Conservation (phyloP, 2,329 filamentous ascomycete species). For the Alternaria incomplexa region DNA sequence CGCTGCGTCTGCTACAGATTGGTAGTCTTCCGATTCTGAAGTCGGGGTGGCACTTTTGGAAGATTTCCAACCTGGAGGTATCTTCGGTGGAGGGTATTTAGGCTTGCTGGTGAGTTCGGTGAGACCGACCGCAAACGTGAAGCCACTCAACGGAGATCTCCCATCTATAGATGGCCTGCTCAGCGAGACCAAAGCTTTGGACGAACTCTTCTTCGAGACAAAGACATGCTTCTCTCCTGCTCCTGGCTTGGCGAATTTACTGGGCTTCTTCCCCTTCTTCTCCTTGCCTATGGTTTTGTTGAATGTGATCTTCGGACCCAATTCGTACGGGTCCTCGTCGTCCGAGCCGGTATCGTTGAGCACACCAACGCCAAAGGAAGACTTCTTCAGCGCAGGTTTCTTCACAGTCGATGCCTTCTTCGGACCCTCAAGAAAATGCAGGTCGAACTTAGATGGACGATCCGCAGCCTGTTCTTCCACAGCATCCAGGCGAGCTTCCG, state of each 20-base stretch:
- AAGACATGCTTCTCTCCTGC: slow-evolving; percentile 74
- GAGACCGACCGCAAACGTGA: slow-evolving; percentile 67
- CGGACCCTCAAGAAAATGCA: slow-evolving; percentile 33
- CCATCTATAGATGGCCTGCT: slow-evolving; percentile 80
- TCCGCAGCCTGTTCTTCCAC: slow-evolving; percentile 33
- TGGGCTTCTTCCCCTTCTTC: slow-evolving; percentile 69
- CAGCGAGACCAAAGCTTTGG: slow-evolving; percentile 52
- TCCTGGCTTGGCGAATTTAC: slow-evolving; percentile 66
- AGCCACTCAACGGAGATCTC: slow-evolving; percentile 78
- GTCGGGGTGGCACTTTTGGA: slow-evolving; percentile 44
- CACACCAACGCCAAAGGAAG: slow-evolving; percentile 85
- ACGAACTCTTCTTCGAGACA: slow-evolving; percentile 68
- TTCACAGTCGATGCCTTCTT: slow-evolving; percentile 27
- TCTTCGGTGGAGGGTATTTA: slow-evolving; percentile 68
- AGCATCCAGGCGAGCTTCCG: slow-evolving; percentile 60
- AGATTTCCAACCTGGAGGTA: slow-evolving; percentile 77
- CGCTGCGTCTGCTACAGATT: slow-evolving; percentile 78
- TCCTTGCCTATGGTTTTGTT: slow-evolving; percentile 81
- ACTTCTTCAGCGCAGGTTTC: slow-evolving; percentile 62
- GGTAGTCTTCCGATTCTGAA: slow-evolving; percentile 48
- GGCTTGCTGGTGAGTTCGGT: slow-evolving; percentile 51
- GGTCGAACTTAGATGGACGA: slow-evolving; percentile 14
- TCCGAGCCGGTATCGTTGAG: slow-evolving; percentile 94
- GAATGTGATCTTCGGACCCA: slow-evolving; percentile 89
- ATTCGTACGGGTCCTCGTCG: slow-evolving; percentile 91